phyloP scores from a whole-genome alignment of 2,329 filamentous ascomycete species.

The Neofusicoccum laricinum region DNA sequence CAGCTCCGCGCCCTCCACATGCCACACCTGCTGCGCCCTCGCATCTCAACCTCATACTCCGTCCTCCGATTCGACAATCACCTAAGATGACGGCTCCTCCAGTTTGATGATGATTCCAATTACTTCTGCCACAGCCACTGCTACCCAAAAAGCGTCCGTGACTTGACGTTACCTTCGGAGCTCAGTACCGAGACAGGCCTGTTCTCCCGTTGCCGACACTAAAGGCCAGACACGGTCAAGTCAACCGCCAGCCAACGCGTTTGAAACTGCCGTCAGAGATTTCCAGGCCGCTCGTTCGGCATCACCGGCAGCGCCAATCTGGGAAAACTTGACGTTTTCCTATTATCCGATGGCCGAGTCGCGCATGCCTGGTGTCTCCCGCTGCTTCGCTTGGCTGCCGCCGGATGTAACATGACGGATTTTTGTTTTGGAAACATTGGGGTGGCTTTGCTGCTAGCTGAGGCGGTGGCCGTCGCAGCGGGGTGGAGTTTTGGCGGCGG shows the following conservation, averaged over 20 bases:
- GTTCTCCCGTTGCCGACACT: background rate
- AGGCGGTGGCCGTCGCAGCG: background rate
- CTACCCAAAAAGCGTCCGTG: background rate
- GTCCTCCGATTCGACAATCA: background rate
- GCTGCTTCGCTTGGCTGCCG: background rate
- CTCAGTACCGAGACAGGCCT: background rate
- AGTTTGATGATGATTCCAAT: background rate
- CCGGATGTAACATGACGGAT: background rate
- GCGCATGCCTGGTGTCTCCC: background rate
- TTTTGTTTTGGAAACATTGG: background rate
- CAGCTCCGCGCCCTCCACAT: background rate
- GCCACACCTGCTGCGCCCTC: background rate
- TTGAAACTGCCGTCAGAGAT: conserved; percentile 4
- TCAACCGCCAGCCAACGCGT: background rate
- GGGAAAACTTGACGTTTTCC: background rate
- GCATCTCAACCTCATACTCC: background rate
- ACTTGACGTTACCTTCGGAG: background rate
- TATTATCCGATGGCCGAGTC: background rate
- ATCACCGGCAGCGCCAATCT: background rate
- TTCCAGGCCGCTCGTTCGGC: background rate
- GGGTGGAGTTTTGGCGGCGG: background rate
- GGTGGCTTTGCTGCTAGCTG: background rate
- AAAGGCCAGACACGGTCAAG: background rate
- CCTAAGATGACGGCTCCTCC: background rate
- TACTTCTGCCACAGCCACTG: background rate